Evolutionary conservation across 495 filamentous ascomycete species (phyloP), one percentile per base, ranked within the genome.

Genomic region (Penicillium herquei): DNA sequence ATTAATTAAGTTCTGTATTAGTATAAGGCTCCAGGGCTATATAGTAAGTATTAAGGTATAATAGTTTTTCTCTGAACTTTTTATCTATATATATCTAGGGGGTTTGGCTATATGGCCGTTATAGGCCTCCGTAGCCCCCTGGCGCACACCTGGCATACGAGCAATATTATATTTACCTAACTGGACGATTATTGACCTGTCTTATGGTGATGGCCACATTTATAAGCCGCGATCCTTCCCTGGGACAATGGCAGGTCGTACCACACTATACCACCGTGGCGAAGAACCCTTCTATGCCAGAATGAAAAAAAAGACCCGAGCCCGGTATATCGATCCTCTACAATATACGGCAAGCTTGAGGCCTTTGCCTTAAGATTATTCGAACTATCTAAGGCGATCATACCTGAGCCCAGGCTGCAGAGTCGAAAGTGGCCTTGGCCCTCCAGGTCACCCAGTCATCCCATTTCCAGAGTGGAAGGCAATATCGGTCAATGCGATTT

Each of bases 181-280:
- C 48, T 67, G 56, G 61, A 67, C 56, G 26, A 61, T 67, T 47
- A 56, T 66, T 18, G 61, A 69, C 40, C 61, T 69, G 32, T 39
- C 47, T 26, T 21, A 56, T 41, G 58, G 58, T 13, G 64, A 67
- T 61, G 54, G 64, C 35, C 66, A 49, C 33, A 52, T 26, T 12
- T 69, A 67, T 32, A 31, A 56, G 33, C 50, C 57, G 31, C 46
- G 18, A 16, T 69, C 64, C 26, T 54, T 65, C 26, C 66, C 64
- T 6, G 58, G 64, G 11, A 39, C 39, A 32, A 62, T 67, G 12
- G 66, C 52, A 62, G 66, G 66, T 52, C 51, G 60, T 4, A 65
- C 63, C 30, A 64, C 57, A 44, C 49, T 66, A 16, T 69, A 66
- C 40, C 63, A 62, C 55, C 55, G 58, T 37, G 21, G n/a, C 14